Conservation (phyloP, 208 protist genomes). For the Willaertia magna region DNA sequence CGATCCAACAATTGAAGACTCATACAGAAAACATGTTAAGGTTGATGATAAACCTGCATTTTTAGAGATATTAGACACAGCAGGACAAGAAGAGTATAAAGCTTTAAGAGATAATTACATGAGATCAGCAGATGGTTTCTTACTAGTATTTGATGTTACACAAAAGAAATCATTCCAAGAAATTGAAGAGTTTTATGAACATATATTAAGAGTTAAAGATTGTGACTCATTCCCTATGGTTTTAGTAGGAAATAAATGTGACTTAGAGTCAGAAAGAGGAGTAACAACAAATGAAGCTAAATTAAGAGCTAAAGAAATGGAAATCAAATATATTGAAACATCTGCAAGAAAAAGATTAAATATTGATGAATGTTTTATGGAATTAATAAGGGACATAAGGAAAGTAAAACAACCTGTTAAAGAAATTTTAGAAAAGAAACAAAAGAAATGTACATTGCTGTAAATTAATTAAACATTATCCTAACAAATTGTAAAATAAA, state of each 20-base stretch:
- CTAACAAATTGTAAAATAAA: no score
- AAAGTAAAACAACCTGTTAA: no score
- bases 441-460: no score
- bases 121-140: slow-evolving; percentile 38
- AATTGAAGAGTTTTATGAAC: slow-evolving; percentile 27
- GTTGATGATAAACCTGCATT: slow-evolving; percentile 40
- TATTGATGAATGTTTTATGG: neutral
- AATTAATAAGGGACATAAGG: neutral
- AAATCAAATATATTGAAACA: neutral
- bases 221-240: slow-evolving; percentile 37
- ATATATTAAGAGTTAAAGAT: slow-evolving; percentile 44
- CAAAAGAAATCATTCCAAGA: slow-evolving; percentile 34
- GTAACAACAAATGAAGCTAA: neutral
- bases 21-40: slow-evolving; percentile 42
- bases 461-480: no score
- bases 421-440: no score
- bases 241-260: slow-evolving; percentile 52
- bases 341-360: neutral
- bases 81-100: slow-evolving; percentile 49
- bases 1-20: slow-evolving; percentile 61
- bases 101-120: slow-evolving; percentile 36
- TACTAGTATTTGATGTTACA: slow-evolving; percentile 43
- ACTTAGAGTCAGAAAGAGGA: slow-evolving; percentile 39
- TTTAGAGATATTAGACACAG: slow-evolving; percentile 61
- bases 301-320: neutral